phyloP scores from a whole-genome alignment of 1,139 yeast genomes.

The Kurtzmaniella quercitrusa region DNA sequence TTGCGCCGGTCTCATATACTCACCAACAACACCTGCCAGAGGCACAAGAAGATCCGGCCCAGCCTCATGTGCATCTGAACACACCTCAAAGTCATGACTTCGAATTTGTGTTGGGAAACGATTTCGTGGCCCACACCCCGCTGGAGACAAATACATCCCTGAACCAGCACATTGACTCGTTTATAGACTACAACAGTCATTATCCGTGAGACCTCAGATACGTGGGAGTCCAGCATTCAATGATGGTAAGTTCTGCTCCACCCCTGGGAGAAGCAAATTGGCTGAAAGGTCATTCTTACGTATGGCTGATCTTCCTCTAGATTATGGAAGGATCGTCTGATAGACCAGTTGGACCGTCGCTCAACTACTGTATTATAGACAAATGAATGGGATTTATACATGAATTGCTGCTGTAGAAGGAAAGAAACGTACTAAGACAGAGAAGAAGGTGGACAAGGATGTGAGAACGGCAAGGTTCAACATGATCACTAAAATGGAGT shows the following conservation, averaged over 20 bases:
- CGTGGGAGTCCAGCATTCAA: no score
- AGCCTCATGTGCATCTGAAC: constrained; percentile 1
- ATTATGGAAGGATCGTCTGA: no score
- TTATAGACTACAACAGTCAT: constrained; percentile 23
- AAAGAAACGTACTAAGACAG: no score
- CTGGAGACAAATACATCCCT: constrained; percentile 8
- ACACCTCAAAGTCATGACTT: constrained; percentile 7
- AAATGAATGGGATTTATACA: not conserved
- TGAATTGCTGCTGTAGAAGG: not conserved
- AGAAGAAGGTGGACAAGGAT: no score
- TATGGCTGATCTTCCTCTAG: no score
- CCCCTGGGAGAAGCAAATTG: no score
- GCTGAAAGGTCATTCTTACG: no score
- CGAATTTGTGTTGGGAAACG: constrained; percentile 7
- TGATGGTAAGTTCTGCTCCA: no score
- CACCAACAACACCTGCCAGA: constrained; percentile 8
- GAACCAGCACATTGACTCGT: constrained; percentile 20
- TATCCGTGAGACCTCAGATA: constrained; percentile 10
- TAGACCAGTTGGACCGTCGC: no score
- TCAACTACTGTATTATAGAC: not conserved
- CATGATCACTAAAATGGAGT: no score
- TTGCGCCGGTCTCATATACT: constrained; percentile 10
- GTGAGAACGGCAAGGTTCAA: no score
- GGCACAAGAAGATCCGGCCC: constrained; percentile 3
- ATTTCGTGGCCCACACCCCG: constrained; percentile 7